Evolutionary conservation across 2,329 filamentous ascomycete species (phyloP), one percentile per base, ranked within the genome.

Genomic region (Cadophora sp.): DNA sequence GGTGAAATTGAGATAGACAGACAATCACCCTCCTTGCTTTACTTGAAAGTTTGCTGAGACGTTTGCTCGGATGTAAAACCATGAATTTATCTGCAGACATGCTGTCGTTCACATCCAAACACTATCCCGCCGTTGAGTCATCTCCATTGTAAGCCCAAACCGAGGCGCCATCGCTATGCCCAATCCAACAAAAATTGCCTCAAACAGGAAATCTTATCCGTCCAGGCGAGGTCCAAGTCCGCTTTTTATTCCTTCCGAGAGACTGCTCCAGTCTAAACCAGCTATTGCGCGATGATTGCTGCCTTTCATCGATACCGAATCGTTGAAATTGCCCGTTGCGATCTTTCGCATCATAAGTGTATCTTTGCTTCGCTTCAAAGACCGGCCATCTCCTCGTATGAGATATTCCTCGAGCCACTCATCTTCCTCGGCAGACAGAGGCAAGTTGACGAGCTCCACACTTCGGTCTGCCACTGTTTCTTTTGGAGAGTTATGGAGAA

Each of bases 291-390:
- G 70, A 50, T 67, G 68, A 50, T 68, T 72, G 3, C 70, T 62
- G 6, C 80, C 80, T 4, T 83, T 81, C 66, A 85, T 81, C 3
- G 80, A 76, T 3, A 84, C 76, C 16, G 82, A 79, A 24, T 86
- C 85, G 1, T 77, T 77, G 65, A 89, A 82, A 66, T 83, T 87
- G 14, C 92, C 91, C 12, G 85, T 89, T 1, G 90, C 89, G 69
- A 96, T 88, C 70, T 85, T 87, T 73, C 92, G 87, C 84, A 94
- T 91, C 73, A 93, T 83, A 1, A 94, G 82, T 0, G 91, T 92
- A 74, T 95, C 92, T 76, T 87, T 90, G 3, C 91, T 89, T 27
- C 86, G 87, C 71, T 86, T 87, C 8, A 91, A 80, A 51, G 82
- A 85, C 74, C 87, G 88, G 2, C 91, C 91, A 55, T 88, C 87